phyloP scores from a whole-genome alignment of 73 alveolate species.

The Effrenium voratum region DNA sequence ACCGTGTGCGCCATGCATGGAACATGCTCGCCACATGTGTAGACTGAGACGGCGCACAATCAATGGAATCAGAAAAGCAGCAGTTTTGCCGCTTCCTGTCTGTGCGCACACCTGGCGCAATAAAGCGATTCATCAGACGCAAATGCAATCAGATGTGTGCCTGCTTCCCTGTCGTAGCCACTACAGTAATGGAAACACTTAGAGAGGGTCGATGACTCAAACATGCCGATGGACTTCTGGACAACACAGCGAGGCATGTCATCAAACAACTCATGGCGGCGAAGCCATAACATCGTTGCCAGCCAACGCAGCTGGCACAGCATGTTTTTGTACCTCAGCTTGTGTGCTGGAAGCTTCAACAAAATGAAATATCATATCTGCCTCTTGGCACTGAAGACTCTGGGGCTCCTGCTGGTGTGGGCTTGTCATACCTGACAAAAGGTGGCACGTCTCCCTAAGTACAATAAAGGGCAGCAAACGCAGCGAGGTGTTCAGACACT shows the following conservation, averaged over 20 bases:
- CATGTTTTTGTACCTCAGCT: slow-evolving; percentile 96
- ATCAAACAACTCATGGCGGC: not conserved
- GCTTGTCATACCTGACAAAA: slow-evolving; percentile 78
- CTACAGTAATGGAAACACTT: not conserved
- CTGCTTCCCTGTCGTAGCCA: not conserved
- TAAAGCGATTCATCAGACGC: not conserved
- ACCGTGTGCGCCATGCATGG: too few relatives aligned
- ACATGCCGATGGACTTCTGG: not conserved
- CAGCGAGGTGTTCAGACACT: not conserved
- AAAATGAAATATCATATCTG: not conserved
- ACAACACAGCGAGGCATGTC: not conserved
- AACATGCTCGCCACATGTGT: too few relatives aligned
- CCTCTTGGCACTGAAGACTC: not conserved
- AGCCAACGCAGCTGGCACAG: slow-evolving; percentile 97
- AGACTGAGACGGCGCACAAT: slow-evolving; percentile 18
- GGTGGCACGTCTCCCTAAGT: not conserved
- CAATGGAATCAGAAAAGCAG: slow-evolving; percentile 97
- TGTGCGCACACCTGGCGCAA: slow-evolving; percentile 96
- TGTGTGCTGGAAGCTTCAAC: not conserved
- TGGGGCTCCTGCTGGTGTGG: slow-evolving; percentile 56
- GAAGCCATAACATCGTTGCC: slow-evolving; percentile 97
- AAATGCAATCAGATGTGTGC: not conserved
- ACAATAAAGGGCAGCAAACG: not conserved
- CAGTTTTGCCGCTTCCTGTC: slow-evolving; percentile 99
- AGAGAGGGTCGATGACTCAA: not conserved